Base-by-base conservation (phyloP, 2,329 filamentous ascomycete genomes). In the Ophiognomonia clavigignenti-juglandacearum region DNA sequence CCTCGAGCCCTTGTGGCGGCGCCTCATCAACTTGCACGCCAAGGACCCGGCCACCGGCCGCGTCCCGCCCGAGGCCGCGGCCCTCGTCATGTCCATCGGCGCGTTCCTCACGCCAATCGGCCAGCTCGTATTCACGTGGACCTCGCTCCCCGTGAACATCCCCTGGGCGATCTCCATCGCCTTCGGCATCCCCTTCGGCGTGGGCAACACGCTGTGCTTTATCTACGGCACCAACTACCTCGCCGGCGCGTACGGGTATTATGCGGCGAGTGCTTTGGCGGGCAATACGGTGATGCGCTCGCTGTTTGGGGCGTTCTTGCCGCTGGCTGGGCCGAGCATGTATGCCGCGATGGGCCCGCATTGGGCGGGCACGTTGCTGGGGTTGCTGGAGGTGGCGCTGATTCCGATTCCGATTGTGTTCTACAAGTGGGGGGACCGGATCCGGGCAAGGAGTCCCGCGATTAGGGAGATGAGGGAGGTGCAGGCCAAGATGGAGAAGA, bases 61-160 rank as follows among this genome's bases (percentile, higher is more conserved):
- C 31, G 76, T 81, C 0, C 74, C 79, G 0, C 90, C 90, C 0
- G 91, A 96, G 65, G 85, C 89, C 1, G 88, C 87, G 54, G 88
- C 92, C 4, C 79, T 82, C 35, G 77, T 93, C 47, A 86, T 96
- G 59, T 88, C 84, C 56, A 79, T 95, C 22, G 88, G 86, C 4
- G 80, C 88, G 0, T 62, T 95, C 2, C 69, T 88, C 1, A 82
- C 86, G 0, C 86, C 89, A 0, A 64, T 88, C 3, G 91, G 90
- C 14, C 85, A 96, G 64, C 77, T 96, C 20, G 85, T 84, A 63
- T 96, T 96, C 60, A 82, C 87, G 0, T 96, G 89, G 89, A 95
- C 90, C 0, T 90, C 84, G 51, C 79, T 89, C 0, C 90, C 90
- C 0, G 69, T 67, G 0, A 77, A 79, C 4, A 88, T 95, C 26